Percentiles rank a stretch among this genome's conserved stretches.
Conservation (phyloP, 2,329 filamentous ascomycete species). For the Kalmusia sp. region DNA sequence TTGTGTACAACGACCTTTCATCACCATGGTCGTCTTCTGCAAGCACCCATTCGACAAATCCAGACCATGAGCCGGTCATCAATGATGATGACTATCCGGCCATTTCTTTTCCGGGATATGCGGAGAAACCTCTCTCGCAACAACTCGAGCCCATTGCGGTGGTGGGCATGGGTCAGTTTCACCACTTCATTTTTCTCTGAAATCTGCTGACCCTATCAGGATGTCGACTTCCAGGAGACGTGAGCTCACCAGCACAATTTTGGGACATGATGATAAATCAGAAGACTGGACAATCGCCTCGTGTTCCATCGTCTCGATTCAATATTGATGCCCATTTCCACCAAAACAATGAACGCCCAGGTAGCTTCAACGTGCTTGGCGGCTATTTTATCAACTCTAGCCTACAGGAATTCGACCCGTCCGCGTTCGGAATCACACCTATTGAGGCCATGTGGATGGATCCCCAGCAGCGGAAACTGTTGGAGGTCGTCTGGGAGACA, state of each 20-base stretch:
- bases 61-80: not conserved
- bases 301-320: not conserved
- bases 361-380: not conserved
- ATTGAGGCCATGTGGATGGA: conserved; percentile 24
- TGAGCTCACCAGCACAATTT: not conserved
- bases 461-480: conserved; percentile 26
- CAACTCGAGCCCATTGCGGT: not conserved
- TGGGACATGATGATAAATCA: not conserved
- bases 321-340: not conserved
- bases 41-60: not conserved
- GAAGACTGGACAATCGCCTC: not conserved
- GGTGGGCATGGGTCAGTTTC: not conserved
- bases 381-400: conserved; percentile 9
- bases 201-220: not conserved
- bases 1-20: no score
- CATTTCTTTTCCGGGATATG: not conserved
- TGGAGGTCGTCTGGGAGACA: conserved; percentile 22
- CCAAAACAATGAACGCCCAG: not conserved
- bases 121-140: not conserved
- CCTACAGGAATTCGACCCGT: conserved; percentile 7
- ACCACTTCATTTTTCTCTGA: not conserved
- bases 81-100: not conserved
- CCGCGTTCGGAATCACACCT: conserved; percentile 14
- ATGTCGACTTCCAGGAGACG: not conserved
- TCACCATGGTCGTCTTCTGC: no score